Conservation (phyloP, 768 basidiomycete genomes). For the Dioszegia aurantiaca region DNA sequence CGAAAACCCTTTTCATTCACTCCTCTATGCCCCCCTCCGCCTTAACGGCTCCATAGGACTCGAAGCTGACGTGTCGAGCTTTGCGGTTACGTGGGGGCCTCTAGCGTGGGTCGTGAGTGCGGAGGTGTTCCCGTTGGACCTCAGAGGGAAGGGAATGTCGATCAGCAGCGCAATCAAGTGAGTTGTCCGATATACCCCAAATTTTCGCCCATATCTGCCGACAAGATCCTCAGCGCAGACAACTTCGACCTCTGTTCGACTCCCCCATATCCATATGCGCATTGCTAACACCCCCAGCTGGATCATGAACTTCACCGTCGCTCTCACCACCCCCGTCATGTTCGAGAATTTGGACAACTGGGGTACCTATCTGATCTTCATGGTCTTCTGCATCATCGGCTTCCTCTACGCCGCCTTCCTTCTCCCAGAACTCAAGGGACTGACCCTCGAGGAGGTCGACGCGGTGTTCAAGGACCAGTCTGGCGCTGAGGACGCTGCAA, state of each 20-base stretch:
- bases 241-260: too few relatives aligned
- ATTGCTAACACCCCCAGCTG: neutral
- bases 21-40: too few relatives aligned
- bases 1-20: too few relatives aligned
- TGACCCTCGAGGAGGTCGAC: conserved; percentile 83
- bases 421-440: conserved; percentile 60
- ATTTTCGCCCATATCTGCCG: too few relatives aligned
- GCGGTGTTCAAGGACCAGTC: conserved; percentile 69
- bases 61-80: conserved; percentile 63
- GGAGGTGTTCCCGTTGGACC: conserved; percentile 59
- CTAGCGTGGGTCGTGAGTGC: conserved; percentile 75
- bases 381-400: conserved; percentile 60
- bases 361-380: conserved; percentile 73
- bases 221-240: too few relatives aligned
- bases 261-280: neutral
- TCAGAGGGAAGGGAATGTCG: conserved; percentile 71
- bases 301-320: conserved; percentile 52
- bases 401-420: conserved; percentile 68
- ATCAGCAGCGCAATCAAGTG: conserved; percentile 70
- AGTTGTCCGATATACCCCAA: neutral
- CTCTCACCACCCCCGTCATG: conserved; percentile 60
- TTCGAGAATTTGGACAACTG: conserved; percentile 60
- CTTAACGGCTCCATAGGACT: too few relatives aligned
- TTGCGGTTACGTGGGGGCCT: conserved; percentile 72
- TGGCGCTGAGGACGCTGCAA: conserved; percentile 60